Evolutionary conservation across 352 stramenopile genomes (phyloP).

Genomic region (Peronospora destructor): DNA sequence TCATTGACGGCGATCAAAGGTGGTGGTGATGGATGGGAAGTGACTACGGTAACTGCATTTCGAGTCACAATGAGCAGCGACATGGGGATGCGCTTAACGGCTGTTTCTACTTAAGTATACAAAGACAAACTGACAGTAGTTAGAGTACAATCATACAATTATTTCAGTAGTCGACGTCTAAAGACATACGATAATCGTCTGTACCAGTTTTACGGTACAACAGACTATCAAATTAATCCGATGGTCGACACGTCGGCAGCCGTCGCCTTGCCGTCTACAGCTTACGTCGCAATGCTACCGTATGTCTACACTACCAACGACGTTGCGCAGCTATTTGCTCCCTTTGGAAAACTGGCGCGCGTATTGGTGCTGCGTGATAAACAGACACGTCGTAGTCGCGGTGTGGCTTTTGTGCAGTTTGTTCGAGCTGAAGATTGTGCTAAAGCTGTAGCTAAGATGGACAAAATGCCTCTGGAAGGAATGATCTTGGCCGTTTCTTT

Average conservation of each 20-base stretch:
- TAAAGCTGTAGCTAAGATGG: constrained; percentile 44
- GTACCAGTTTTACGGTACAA: neutral
- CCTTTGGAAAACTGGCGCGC: constrained; percentile 65
- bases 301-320: constrained; percentile 86
- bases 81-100: too few relatives aligned
- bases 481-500: constrained; percentile 59
- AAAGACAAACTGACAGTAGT: too few relatives aligned
- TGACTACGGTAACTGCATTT: neutral
- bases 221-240: neutral
- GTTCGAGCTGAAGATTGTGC: constrained; percentile 54
- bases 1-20: neutral
- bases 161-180: neutral
- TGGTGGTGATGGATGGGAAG: neutral
- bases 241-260: neutral
- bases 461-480: constrained; percentile 54
- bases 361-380: constrained; percentile 75
- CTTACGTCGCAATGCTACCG: constrained; percentile 86
- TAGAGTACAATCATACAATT: too few relatives aligned
- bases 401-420: constrained; percentile 85
- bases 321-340: constrained; percentile 77
- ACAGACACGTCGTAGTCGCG: constrained; percentile 59
- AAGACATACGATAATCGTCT: neutral
- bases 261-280: constrained; percentile 36
- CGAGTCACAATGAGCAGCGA: too few relatives aligned
- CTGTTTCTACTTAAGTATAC: too few relatives aligned